These are phyloP conservation scores for Plasmodium sp. DNA, from an alignment of 169 alveolate species.

Conservation along the genomic window DNA sequence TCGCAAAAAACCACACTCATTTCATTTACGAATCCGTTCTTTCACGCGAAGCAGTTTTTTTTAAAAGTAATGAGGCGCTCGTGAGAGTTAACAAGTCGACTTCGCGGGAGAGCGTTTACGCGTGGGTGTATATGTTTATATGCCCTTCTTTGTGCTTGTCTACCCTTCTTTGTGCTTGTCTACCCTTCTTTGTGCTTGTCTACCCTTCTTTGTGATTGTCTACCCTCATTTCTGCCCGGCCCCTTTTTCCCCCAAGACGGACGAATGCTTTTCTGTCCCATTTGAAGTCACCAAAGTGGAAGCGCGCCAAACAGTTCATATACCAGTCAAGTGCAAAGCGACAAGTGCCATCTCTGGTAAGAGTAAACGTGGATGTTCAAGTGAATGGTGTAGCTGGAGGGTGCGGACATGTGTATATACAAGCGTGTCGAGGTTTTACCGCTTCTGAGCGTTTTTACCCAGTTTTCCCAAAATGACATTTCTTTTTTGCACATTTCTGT, in stretches of 20 bases:
- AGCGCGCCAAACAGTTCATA: constrained; percentile 55
- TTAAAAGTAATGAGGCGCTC: constrained; percentile 16
- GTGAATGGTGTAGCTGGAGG: not conserved
- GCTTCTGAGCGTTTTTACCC: not conserved
- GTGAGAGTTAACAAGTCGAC: not conserved
- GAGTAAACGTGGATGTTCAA: not conserved
- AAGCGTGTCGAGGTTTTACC: not conserved
- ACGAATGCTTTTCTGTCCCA: constrained; percentile 47
- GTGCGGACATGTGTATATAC: not conserved
- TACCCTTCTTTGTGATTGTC: not conserved
- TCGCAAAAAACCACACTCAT: constrained; percentile 72
- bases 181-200: not conserved
- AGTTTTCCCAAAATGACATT: not conserved
- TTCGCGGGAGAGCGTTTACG: not conserved
- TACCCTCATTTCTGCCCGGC: not conserved
- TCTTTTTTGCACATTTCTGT: not conserved
- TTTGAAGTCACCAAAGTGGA: constrained; percentile 54
- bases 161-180: not conserved
- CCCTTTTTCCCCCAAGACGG: constrained; percentile 15
- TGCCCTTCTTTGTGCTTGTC: not conserved
- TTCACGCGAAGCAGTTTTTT: constrained; percentile 45
- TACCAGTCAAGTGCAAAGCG: constrained; percentile 57
- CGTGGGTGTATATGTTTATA: not conserved
- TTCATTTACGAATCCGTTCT: constrained; percentile 62
- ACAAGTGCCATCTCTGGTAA: constrained; percentile 63